phyloP scores from a whole-genome alignment of 2,329 filamentous ascomycete species.

The Lachnellula suecica region DNA sequence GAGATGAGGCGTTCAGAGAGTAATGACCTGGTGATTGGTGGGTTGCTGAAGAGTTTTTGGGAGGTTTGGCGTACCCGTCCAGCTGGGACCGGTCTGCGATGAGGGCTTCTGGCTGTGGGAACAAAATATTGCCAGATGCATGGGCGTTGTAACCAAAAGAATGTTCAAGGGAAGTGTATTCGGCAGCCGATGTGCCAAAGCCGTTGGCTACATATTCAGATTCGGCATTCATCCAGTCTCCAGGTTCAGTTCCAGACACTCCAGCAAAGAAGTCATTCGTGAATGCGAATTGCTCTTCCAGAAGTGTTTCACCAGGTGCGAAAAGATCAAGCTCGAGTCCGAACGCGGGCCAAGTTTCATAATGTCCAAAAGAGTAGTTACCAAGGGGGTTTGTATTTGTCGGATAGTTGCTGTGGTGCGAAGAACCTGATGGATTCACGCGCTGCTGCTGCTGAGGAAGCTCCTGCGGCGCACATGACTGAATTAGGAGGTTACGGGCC shows the following conservation, averaged over 20 bases:
- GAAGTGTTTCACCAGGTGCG: neutral
- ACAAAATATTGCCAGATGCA: neutral
- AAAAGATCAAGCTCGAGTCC: neutral
- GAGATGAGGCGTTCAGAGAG: neutral
- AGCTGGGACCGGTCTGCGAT: neutral
- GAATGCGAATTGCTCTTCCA: neutral
- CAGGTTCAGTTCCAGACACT: neutral
- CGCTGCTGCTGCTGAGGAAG: constrained; percentile 2
- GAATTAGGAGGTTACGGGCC: constrained; percentile 26
- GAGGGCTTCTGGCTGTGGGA: neutral
- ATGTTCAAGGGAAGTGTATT: neutral
- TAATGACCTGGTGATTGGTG: neutral
- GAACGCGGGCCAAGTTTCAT: neutral
- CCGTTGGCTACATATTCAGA: neutral
- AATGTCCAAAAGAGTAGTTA: neutral
- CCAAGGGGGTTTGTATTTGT: constrained; percentile 18
- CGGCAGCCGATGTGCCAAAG: neutral
- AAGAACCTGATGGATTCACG: constrained; percentile 8
- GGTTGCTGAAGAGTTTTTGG: neutral
- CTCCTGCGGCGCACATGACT: constrained; percentile 15
- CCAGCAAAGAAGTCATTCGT: neutral
- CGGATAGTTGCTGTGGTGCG: constrained; percentile 11
- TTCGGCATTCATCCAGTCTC: neutral
- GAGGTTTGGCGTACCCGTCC: neutral
- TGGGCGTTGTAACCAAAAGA: neutral